Evolutionary conservation across 2,329 filamentous ascomycete genomes (phyloP), one percentile per base, ranked within the genome.

Genomic region (Macrophomina phaseolina): DNA sequence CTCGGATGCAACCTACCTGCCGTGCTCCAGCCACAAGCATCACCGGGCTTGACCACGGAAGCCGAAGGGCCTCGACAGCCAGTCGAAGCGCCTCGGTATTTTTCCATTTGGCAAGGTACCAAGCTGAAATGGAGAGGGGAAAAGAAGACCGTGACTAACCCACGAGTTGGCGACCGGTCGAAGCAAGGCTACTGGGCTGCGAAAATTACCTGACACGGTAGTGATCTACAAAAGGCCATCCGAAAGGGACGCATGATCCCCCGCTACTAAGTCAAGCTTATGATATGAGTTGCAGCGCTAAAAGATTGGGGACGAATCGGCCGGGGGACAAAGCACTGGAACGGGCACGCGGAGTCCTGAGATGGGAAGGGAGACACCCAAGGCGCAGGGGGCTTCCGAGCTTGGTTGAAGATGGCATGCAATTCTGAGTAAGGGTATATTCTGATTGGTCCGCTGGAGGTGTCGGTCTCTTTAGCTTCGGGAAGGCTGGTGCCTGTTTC

Each of bases 41-140:
- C 40, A 61, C 40, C 16, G 40, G 40, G 6, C n/a, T 61, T 8
- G 28, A 34, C 6, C n/a, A 5, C 32, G 3, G 14, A 14, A 23
- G 28, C 9, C 12, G 55, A 46, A 36, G 11, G 23, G 34, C 23
- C 12, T 4, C 46, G 28, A 6, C 16, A 5, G 28, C n/a, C 53
- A 45, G 40, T n/a, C 56, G 16, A 61, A 61, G 40, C 8, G 40
- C 56, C 56, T 61, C 56, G 56, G 56, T 48, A 61, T 46, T 14
- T 61, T 61, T 32, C 28, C 40, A 34, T 11, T 1, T 11, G 30
- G 30, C 56, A 61, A 61, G 56, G 56, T 14, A 8, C 40, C 28
- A 9, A 8, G 56, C 28, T 36, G 30, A 18, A n/a, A 14, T 46
- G 38, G 55, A 46, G 56, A 61, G 40, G 56, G 23, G 42, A 36